Evolutionary conservation across 2,329 filamentous ascomycete species (phyloP).

Genomic region (Amauroascus niger): DNA sequence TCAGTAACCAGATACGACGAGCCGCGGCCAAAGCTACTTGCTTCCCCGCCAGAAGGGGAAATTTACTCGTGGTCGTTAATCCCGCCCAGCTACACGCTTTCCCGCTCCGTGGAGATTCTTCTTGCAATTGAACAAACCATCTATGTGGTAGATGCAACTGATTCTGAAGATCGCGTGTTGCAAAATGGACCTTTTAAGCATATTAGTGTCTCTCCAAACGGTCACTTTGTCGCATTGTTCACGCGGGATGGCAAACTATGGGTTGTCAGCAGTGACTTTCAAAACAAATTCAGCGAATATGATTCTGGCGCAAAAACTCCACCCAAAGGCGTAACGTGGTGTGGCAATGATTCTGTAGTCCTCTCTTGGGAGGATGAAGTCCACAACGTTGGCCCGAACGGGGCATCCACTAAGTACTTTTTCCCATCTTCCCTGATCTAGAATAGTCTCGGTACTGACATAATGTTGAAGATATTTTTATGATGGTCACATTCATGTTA

Average conservation of each 20-base stretch:
- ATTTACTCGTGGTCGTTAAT: constrained; percentile 86
- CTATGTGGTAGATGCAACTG: constrained; percentile 74
- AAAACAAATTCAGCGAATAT: constrained; percentile 83
- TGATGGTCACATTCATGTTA: constrained; percentile 78
- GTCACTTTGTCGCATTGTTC: constrained; percentile 78
- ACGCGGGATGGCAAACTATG: constrained; percentile 76
- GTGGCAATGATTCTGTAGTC: constrained; percentile 84
- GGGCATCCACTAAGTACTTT: constrained; percentile 54
- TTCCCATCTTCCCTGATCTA: neutral
- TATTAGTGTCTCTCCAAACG: constrained; percentile 82
- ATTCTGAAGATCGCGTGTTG: constrained; percentile 82
- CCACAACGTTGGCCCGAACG: constrained; percentile 79
- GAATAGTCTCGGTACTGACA: neutral
- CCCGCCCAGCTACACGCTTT: constrained; percentile 77
- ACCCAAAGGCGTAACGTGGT: constrained; percentile 88
- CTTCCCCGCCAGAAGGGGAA: constrained; percentile 62
- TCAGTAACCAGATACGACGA: constrained; percentile 85
- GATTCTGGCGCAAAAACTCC: constrained; percentile 75
- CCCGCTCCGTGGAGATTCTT: constrained; percentile 84
- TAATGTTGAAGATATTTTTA: constrained; percentile 61
- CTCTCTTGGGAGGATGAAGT: constrained; percentile 98
- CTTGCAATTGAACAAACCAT: constrained; percentile 77
- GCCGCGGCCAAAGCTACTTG: constrained; percentile 74
- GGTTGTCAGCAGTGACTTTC: constrained; percentile 92
- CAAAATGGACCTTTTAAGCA: constrained; percentile 89